phyloP scores from a whole-genome alignment of 805 yeast species.

The Ogataea sp. region DNA sequence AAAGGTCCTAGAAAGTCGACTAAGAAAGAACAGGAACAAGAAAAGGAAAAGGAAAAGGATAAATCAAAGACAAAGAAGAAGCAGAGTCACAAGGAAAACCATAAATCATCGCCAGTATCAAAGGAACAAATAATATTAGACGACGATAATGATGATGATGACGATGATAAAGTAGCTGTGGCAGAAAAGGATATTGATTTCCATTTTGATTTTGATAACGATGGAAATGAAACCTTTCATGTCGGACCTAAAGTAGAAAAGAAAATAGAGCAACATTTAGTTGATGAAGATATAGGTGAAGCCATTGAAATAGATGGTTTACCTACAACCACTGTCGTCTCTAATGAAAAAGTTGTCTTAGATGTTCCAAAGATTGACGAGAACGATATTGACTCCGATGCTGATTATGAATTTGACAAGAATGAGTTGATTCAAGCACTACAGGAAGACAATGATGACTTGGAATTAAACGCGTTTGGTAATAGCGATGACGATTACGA shows the following conservation, averaged over 20 bases:
- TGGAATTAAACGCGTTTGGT: slow-evolving; percentile 26
- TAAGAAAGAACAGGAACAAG: slow-evolving; percentile 4
- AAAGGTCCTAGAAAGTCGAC: slow-evolving; percentile 15
- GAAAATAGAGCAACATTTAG: slow-evolving; percentile 10
- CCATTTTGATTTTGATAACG: slow-evolving; percentile 33
- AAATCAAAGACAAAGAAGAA: slow-evolving; percentile 2
- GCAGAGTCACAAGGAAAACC: background rate
- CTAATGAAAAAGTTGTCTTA: slow-evolving; percentile 22
- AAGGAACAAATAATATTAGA: background rate
- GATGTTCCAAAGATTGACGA: slow-evolving; percentile 47
- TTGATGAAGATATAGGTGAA: slow-evolving; percentile 59
- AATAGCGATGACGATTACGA: slow-evolving; percentile 26
- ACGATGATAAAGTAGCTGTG: slow-evolving; percentile 23
- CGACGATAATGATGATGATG: slow-evolving; percentile 2
- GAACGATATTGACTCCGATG: slow-evolving; percentile 41
- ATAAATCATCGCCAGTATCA: slow-evolving; percentile 5
- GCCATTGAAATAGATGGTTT: slow-evolving; percentile 26
- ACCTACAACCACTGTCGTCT: slow-evolving; percentile 18
- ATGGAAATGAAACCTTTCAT: slow-evolving; percentile 27
- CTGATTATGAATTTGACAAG: slow-evolving; percentile 53
- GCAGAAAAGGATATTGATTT: slow-evolving; percentile 32
- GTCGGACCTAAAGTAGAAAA: slow-evolving; percentile 2
- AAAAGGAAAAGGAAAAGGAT: slow-evolving; percentile 1
- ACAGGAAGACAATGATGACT: slow-evolving; percentile 29
- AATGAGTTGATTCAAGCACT: slow-evolving; percentile 34